These are phyloP conservation scores for Yarrowia porcina DNA, from an alignment of 805 yeast genomes.

Conservation along the genomic window DNA sequence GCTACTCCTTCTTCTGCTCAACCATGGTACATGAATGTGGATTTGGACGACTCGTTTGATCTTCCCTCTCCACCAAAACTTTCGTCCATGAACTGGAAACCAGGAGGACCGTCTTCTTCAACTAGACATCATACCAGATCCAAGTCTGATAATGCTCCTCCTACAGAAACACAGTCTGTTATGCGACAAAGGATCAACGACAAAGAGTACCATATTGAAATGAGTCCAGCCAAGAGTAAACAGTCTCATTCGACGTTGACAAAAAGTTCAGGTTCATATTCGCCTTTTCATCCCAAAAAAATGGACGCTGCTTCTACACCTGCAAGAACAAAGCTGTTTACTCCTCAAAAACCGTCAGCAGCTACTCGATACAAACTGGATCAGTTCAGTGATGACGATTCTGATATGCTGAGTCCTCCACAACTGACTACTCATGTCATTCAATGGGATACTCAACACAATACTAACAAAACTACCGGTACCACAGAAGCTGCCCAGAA, in stretches of 20 bases:
- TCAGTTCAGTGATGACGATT: constrained; percentile 9
- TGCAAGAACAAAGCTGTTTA: constrained; percentile 2
- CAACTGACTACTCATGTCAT: constrained; percentile 27
- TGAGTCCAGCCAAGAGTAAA: constrained; percentile 6
- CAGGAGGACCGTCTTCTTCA: not conserved
- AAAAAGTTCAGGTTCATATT: not conserved
- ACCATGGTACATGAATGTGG: constrained; percentile 16
- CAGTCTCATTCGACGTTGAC: not conserved
- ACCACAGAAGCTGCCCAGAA: not conserved
- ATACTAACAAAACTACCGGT: constrained; percentile 27
- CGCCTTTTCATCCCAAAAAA: constrained; percentile 8
- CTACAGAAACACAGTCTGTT: not conserved
- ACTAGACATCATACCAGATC: not conserved
- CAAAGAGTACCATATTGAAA: constrained; percentile 8
- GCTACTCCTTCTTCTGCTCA: not conserved
- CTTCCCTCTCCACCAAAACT: constrained; percentile 21
- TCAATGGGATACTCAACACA: constrained; percentile 29
- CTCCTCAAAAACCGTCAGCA: not conserved
- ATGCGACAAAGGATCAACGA: constrained; percentile 9
- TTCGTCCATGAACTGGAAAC: not conserved
- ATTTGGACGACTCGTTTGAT: constrained; percentile 18
- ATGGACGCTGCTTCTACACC: not conserved
- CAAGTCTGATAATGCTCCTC: not conserved
- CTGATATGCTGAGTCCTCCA: constrained; percentile 29
- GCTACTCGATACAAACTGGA: not conserved